Conservation (phyloP, 495 filamentous ascomycete genomes). For the Daldinia concentrica region DNA sequence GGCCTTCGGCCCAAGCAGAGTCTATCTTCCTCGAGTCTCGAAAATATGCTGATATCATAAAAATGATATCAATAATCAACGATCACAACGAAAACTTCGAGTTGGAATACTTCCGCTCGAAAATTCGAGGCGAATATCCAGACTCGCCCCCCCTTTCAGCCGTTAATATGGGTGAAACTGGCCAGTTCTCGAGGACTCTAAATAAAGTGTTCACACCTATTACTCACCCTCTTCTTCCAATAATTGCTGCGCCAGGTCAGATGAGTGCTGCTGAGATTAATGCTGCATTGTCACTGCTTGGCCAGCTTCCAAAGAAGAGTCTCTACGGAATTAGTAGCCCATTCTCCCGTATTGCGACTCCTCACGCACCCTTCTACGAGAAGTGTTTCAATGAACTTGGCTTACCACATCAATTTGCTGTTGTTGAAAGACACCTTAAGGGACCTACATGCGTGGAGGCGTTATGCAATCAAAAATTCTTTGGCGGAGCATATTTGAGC, state of each 20-base stretch:
- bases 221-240: constrained; percentile 82
- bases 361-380: constrained; percentile 84
- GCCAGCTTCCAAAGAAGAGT: constrained; percentile 79
- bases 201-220: constrained; percentile 88
- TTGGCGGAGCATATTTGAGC: constrained; percentile 82
- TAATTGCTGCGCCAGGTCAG: constrained; percentile 86
- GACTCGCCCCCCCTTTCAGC: constrained; percentile 76
- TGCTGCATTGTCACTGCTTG: constrained; percentile 77
- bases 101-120: constrained; percentile 85
- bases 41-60: constrained; percentile 82
- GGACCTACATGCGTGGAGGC: constrained; percentile 67
- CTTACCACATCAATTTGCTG: constrained; percentile 79
- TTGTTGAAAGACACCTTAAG: constrained; percentile 74
- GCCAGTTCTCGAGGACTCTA: constrained; percentile 79
- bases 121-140: constrained; percentile 70
- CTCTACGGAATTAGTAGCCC: constrained; percentile 82
- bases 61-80: constrained; percentile 85
- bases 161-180: constrained; percentile 85
- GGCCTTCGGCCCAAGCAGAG: constrained; percentile 75
- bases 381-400: constrained; percentile 90
- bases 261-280: constrained; percentile 86
- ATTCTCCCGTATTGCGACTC: constrained; percentile 64
- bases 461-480: constrained; percentile 72
- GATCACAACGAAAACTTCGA: constrained; percentile 85
- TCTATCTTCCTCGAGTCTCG: constrained; percentile 72